phyloP scores from a whole-genome alignment of 768 basidiomycete species.

The Pleurotus djamor region DNA sequence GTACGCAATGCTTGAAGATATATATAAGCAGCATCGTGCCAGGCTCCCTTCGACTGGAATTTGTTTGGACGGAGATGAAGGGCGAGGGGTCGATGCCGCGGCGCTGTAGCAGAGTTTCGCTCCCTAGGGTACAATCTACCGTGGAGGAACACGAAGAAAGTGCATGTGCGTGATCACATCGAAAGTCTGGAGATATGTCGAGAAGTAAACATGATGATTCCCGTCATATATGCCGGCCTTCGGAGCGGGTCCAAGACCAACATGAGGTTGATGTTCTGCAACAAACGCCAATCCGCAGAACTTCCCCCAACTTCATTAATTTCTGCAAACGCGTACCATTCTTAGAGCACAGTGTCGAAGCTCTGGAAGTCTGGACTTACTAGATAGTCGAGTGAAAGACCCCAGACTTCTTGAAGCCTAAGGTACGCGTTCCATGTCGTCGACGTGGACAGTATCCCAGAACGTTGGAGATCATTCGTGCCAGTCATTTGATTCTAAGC shows the following conservation, averaged over 20 bases:
- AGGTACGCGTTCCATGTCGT: not conserved
- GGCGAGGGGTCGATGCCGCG: not conserved
- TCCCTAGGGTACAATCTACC: too few species aligned
- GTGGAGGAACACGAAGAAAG: not conserved
- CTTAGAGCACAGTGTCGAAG: not conserved
- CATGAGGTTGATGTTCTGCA: not conserved
- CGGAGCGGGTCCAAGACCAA: not conserved
- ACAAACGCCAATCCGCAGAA: not conserved
- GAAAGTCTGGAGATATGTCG: not conserved
- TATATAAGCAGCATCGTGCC: not conserved
- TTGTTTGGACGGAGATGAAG: not conserved
- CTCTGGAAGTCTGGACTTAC: not conserved
- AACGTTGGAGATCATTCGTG: not conserved
- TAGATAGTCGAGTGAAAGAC: not conserved
- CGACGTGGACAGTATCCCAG: not conserved
- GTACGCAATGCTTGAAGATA: not conserved
- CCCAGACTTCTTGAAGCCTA: not conserved
- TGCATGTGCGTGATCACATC: not conserved
- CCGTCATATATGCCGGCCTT: not conserved
- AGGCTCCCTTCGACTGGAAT: not conserved
- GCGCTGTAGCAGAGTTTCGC: not conserved
- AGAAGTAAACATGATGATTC: not conserved
- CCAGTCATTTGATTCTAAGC: not conserved
- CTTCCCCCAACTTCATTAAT: not conserved
- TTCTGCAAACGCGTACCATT: not conserved